Conservation (phyloP, 345 rosid species). For the Crucihimalaya himalaica region DNA sequence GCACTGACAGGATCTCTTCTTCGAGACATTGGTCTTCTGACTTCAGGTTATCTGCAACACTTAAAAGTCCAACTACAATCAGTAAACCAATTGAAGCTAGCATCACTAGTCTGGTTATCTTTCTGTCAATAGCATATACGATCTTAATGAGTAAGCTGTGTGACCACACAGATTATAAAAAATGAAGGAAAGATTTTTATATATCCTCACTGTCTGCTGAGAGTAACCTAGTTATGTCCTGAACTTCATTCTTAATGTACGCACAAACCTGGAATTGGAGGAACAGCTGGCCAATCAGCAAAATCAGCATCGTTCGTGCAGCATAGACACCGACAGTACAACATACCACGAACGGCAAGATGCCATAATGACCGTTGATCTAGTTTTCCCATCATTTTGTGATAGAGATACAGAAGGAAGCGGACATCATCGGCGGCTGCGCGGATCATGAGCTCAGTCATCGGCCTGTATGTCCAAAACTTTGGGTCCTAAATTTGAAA, state of each 20-base stretch:
- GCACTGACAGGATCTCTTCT: slow-evolving; percentile 80
- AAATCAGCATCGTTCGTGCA: slow-evolving; percentile 60
- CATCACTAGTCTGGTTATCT: not conserved
- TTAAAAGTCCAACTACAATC: slow-evolving; percentile 6
- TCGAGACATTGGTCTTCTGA: slow-evolving; percentile 53
- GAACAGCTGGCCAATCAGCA: slow-evolving; percentile 76
- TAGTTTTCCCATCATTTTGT: slow-evolving; percentile 79
- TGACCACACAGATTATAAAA: not conserved
- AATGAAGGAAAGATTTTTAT: not conserved
- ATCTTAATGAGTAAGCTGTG: not conserved
- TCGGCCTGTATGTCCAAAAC: slow-evolving; percentile 85
- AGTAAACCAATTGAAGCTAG: slow-evolving; percentile 1
- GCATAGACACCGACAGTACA: slow-evolving; percentile 90
- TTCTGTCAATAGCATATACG: not conserved
- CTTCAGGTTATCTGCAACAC: slow-evolving; percentile 52
- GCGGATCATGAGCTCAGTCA: slow-evolving; percentile 83
- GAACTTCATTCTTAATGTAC: not conserved
- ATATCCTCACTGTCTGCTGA: not conserved
- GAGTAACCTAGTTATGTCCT: not conserved
- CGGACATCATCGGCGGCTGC: slow-evolving; percentile 98
- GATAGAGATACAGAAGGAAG: slow-evolving; percentile 75
- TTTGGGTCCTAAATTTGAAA: slow-evolving; percentile 67
- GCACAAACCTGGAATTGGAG: slow-evolving; percentile 71
- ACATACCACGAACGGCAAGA: slow-evolving; percentile 78
- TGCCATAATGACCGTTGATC: slow-evolving; percentile 71